Base-by-base conservation (phyloP, 2,329 filamentous ascomycete genomes). In the Neofusicoccum kwambonambiense region DNA sequence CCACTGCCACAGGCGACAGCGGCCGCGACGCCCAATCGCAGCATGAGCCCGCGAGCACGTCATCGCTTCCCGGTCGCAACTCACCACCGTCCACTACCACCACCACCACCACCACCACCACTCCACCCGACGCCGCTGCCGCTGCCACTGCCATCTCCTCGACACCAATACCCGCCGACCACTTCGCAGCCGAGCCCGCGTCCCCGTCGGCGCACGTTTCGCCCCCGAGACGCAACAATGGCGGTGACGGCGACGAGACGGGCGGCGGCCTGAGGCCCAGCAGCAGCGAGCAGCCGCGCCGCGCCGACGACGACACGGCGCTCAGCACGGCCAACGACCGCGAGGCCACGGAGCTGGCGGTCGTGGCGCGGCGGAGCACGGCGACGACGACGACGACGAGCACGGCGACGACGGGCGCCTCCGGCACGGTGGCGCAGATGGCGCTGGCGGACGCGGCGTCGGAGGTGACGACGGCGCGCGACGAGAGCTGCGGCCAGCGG, bases 381-480 rank as follows among this genome's bases (percentile, higher is more conserved):
- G 13, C 34, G 27, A 44, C 7, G 31, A 45, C 45, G 22, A n/a
- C 31, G 37, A 5, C 27, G 37, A 5, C 27, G 56, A n/a, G 13
- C 13, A 15, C n/a, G 35, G 8, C n/a, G 6, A 13, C 19, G 49
- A 9, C 12, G 47, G 6, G 6, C 15, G 41, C 9, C n/a, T 41
- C 1, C 15, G 9, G 4, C 3, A 22, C 19, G 19, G 19, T 22
- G 19, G 19, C 19, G 19, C 19, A 22, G 41, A 11, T 27, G 17
- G 22, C 27, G 44, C 2, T n/a, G 15, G 3, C 17, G 51, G 45
- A 56, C 13, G 8, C 15, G 19, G 35, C 41, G 31, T 47, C 41
- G 13, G 42, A 39, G 57, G 34, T 35, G 42, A 13, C 51, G 34
- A 71, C 71, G 31, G 64, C 31, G 11, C 11, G 62, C 13, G 70